Evolutionary conservation across 805 yeast species (phyloP).

Genomic region (Kluyveromyces siamensis): DNA sequence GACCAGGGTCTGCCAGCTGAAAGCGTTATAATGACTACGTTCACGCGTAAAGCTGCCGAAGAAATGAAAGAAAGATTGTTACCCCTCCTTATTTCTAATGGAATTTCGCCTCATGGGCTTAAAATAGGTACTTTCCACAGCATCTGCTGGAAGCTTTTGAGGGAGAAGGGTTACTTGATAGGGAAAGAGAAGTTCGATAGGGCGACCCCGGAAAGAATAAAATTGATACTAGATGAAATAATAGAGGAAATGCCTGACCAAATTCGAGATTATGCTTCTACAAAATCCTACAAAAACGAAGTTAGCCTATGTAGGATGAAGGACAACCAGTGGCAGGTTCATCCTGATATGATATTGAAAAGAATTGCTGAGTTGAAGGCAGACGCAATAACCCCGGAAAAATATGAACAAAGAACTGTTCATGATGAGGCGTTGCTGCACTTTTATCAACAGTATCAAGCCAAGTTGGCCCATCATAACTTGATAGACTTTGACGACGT

Average conservation of each 20-base stretch:
- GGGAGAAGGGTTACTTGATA: constrained; percentile 42
- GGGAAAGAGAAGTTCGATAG: constrained; percentile 38
- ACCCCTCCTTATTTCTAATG: constrained; percentile 25
- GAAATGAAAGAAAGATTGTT: constrained; percentile 67
- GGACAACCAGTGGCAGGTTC: constrained; percentile 29
- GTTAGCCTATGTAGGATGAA: constrained; percentile 20
- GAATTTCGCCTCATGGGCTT: constrained; percentile 34
- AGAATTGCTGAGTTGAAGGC: constrained; percentile 53
- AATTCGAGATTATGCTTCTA: constrained; percentile 25
- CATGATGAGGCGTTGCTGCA: constrained; percentile 28
- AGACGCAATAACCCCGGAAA: constrained; percentile 37
- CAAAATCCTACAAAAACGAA: constrained; percentile 15
- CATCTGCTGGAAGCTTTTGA: constrained; percentile 55
- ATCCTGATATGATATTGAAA: constrained; percentile 32
- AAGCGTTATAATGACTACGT: constrained; percentile 75
- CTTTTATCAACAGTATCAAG: constrained; percentile 48
- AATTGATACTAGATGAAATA: constrained; percentile 27
- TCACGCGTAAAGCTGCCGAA: constrained; percentile 85
- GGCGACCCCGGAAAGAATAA: constrained; percentile 60
- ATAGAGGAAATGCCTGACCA: constrained; percentile 31
- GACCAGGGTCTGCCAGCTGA: constrained; percentile 46
- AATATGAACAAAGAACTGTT: constrained; percentile 23
- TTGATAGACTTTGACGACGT: constrained; percentile 81
- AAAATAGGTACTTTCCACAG: constrained; percentile 88
- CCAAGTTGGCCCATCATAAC: constrained; percentile 32